phyloP scores from a whole-genome alignment of 2,329 filamentous ascomycete genomes.

The Karstenula rhodostoma region DNA sequence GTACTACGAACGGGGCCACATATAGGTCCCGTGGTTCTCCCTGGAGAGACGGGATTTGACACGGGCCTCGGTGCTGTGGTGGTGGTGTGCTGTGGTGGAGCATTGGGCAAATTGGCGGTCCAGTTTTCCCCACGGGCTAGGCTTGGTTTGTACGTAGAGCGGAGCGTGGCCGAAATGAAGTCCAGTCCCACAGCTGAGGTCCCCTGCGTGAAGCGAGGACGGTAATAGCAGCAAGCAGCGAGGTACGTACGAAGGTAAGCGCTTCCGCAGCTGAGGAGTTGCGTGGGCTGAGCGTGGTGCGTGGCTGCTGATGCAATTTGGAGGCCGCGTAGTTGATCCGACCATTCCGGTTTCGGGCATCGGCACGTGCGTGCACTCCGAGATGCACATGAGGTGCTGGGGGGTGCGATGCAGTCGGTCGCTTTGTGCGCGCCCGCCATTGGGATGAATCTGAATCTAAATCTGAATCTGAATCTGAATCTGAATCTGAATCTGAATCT shows the following conservation, averaged over 20 bases:
- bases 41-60: background rate
- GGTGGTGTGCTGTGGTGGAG: background rate
- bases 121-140: background rate
- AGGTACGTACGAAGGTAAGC: no score
- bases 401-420: no score
- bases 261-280: no score
- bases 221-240: no score
- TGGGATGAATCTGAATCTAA: no score
- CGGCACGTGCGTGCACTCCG: no score
- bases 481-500: no score
- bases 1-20: background rate
- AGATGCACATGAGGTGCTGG: background rate
- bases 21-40: background rate
- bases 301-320: no score
- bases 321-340: background rate
- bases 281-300: background rate
- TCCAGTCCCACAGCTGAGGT: no score
- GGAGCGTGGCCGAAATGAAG: background rate
- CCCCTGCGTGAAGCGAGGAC: background rate
- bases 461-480: no score
- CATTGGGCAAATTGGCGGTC: background rate
- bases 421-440: background rate
- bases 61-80: background rate
- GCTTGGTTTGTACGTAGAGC: background rate
- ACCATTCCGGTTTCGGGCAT: no score